Base-by-base conservation (phyloP, 495 filamentous ascomycete genomes). In the Talaromyces proteolyticus region DNA sequence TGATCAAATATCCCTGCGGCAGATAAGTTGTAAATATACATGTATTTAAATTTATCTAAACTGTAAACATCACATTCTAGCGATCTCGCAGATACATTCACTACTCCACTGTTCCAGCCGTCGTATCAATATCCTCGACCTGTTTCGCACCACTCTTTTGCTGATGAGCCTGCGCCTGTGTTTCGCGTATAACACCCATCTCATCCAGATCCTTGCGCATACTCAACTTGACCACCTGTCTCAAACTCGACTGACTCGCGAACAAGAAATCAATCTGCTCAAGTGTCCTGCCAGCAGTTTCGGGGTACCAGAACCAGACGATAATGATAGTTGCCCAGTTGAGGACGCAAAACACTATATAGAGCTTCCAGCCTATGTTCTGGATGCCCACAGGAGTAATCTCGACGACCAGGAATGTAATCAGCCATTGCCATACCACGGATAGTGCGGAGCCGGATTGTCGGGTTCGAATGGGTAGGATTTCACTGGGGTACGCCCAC, bases 401-500 rank as follows among this genome's bases (percentile, higher is more conserved):
- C 34, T 61, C 57, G 22, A 66, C 66, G 6, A 70, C 47, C 1
- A 63, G 49, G 40, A 66, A 68, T 44, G 60, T 66, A 38, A 53
- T 62, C 16, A 68, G 50, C 66, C 66, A 68, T 42, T 68, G 59
- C 24, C 53, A 47, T 1, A 53, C 58, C 1, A 57, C 61, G 6
- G 55, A 57, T 37, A 66, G 49, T 0, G 64, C 66, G 8, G 60
- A 57, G 19, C 61, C 83, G 65, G 86, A 87, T 17, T 80, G 75
- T 56, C 86, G 75, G 20, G 81, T 75, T 49, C 84, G 75, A 18
- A 86, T 67, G 8, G 87, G 79, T 59, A 80, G 84, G 36, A 89
- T 69, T 57, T 88, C 80, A 3, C 85, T 72, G 11, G 83, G 79
- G 56, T 89, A 87, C 38, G 84, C 76, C 84, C 84, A 88, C 29